Evolutionary conservation across 2,329 filamentous ascomycete species (phyloP).

Genomic region (Macrophomina pseudophaseolina): DNA sequence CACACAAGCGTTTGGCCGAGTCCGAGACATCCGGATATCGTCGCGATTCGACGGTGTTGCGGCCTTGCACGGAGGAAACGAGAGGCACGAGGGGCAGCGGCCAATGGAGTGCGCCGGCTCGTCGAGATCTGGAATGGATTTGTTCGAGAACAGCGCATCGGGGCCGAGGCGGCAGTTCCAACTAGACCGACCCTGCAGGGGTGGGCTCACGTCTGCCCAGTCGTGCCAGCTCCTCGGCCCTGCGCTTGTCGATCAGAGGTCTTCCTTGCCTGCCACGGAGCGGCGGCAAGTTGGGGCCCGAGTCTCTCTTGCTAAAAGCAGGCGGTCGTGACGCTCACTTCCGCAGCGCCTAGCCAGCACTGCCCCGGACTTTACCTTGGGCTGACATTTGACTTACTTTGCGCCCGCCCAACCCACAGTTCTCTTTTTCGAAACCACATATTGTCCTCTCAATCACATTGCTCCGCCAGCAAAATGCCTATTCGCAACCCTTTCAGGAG

Average conservation of each 20-base stretch:
- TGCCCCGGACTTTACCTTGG: slow-evolving; percentile 4
- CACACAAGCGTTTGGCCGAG: not conserved
- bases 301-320: slow-evolving; percentile 16
- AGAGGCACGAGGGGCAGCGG: not conserved
- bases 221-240: slow-evolving; percentile 19
- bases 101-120: not conserved
- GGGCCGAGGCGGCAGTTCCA: slow-evolving; percentile 9
- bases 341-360: slow-evolving; percentile 1
- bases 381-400: not conserved
- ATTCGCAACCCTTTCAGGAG: slow-evolving; percentile 50
- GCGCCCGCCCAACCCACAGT: not conserved
- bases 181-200: not conserved
- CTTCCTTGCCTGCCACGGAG: slow-evolving; percentile 17
- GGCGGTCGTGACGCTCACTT: slow-evolving; percentile 15
- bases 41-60: not conserved
- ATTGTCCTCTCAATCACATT: slow-evolving; percentile 1
- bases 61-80: not conserved
- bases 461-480: slow-evolving; percentile 38
- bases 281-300: slow-evolving; percentile 12
- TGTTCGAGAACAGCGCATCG: slow-evolving; percentile 10
- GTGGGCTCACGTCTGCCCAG: slow-evolving; percentile 16
- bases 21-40: slow-evolving; percentile 10
- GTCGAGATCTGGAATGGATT: not conserved
- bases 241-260: slow-evolving; percentile 15
- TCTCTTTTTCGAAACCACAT: not conserved